Evolutionary conservation across 2,329 filamentous ascomycete genomes (phyloP), one percentile per base, ranked within the genome.

Genomic region (Trichoderma sp.): DNA sequence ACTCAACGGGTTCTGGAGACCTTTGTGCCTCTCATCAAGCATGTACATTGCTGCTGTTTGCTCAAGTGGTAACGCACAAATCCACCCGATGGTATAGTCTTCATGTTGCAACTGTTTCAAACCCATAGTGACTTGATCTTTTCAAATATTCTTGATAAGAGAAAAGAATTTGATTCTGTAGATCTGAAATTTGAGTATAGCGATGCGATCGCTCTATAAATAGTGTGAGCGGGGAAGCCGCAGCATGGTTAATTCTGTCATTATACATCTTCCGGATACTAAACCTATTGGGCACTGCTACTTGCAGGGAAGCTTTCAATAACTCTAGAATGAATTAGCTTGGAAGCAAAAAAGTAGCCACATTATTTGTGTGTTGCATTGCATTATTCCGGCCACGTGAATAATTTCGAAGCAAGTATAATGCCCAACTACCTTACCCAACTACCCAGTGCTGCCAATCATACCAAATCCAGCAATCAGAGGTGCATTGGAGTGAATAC

Each of bases 61-160:
- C 27, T 77, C 75, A 5, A 70, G 68, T 1, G 61, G 40, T 1
- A 76, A 61, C 2, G 75, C 73, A 49, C 72, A 75, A 24, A 76
- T 69, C 75, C 74, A 76, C 3, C 74, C 74, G 10, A 76, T 70
- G 8, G 72, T 75, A 58, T 75, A 77, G 21, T 72, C 70, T 24
- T 57, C 62, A 10, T 70, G 19, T 5, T 8, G 19, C 19, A 47
- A 49, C 27, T 49, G 16, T 37, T 14, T 24, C 21, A 33, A 4
- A 6, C 14, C 14, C 62, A 66, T 66, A 5, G 37, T 66, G 8
- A 3, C 5, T 13, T 19, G 19, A 14, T 1, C 24, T 7, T 10
- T 31, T 58, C 21, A 37, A 6, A 21, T 3, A 8, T 4, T 37
- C 3, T 5, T 58, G 37, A 1, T 5, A 35, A 19, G 29, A n/a